Base-by-base conservation (phyloP, 805 yeast genomes). In the Cyberlindnera amylophila region DNA sequence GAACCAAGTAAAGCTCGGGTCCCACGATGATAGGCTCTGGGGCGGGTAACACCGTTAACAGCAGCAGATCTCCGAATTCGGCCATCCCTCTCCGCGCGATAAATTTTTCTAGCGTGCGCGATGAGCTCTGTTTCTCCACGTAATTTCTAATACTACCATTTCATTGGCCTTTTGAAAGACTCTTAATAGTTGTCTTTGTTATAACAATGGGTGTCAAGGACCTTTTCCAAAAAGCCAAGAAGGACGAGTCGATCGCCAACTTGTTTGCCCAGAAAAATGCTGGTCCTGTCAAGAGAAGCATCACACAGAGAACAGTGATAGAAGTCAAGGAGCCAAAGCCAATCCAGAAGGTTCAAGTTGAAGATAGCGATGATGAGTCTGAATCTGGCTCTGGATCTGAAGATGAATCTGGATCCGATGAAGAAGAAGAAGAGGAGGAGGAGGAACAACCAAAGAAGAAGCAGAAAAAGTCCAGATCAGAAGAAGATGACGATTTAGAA, bases 281-380 rank as follows among this genome's bases (percentile, higher is more conserved):
- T 21, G 78, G 76, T 16, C 79, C 81, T 12, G 70, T 81, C n/a
- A 63, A 69, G 49, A 62, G 70, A 55, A 58, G 52, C 12, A 51
- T 54, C 36, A 52, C 54, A 10, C 46, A 52, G 41, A 59, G 73
- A 55, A 67, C 71, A 15, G 68, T 62, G 36, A 54, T 45, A 42
- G 46, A 41, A 37, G 55, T 49, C 10, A 41, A 48, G 36, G 35
- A 17, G 30, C 44, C 41, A 32, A 38, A 43, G 27, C 30, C 50
- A 12, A 54, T 41, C 17, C 5, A 47, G 26, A 55, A 51, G 17
- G 46, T 54, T 34, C 53, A 53, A 38, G 51, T 55, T 24, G 54
- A 44, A 26, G 46, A 47, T n/a, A 34, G 47, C 7, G 49, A 38
- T 19, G 52, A 44, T n/a, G 57, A 50, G 14, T 45, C 53, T 38